A percentile compares a stretch with the other conserved stretches of the same genome.
phyloP scores from a whole-genome alignment of 139 green algal genomes.

The Axilococcus clingmanii region DNA sequence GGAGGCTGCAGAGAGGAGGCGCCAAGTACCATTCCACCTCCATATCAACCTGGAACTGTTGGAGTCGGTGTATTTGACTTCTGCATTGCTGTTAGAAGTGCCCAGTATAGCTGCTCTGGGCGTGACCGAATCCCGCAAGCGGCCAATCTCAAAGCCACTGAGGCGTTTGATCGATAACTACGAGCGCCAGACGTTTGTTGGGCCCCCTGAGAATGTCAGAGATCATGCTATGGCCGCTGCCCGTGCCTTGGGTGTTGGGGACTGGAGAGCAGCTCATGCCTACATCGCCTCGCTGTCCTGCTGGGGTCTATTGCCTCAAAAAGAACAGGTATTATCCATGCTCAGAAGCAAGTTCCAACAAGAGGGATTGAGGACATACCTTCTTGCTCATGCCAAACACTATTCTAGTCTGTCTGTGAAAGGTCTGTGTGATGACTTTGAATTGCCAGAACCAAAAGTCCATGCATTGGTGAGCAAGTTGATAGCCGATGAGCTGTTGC shows the following conservation, averaged over 20 bases:
- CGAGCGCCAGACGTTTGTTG: slow-evolving; percentile 80
- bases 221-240: slow-evolving; percentile 93
- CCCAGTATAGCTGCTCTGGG: slow-evolving; percentile 60
- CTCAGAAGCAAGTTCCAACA: slow-evolving; percentile 70
- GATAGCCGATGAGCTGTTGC: slow-evolving; percentile 86
- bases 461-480: slow-evolving; percentile 74
- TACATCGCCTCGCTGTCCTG: slow-evolving; percentile 53
- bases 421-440: slow-evolving; percentile 84
- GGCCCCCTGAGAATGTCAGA: slow-evolving; percentile 93
- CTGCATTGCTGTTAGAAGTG: slow-evolving; percentile 90
- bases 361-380: slow-evolving; percentile 85
- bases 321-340: slow-evolving; percentile 68
- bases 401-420: slow-evolving; percentile 79
- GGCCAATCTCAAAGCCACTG: slow-evolving; percentile 74
- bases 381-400: slow-evolving; percentile 74
- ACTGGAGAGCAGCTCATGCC: slow-evolving; percentile 70
- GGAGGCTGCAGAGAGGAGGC: slow-evolving; percentile 89
- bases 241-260: slow-evolving; percentile 39
- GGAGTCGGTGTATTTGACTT: slow-evolving; percentile 85
- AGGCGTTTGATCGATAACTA: slow-evolving; percentile 90
- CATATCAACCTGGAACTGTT: slow-evolving; percentile 99
- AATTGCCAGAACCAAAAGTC: slow-evolving; percentile 70
- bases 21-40: slow-evolving; percentile 99
- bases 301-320: slow-evolving; percentile 64
- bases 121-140: slow-evolving; percentile 14